A percentile compares a stretch with the other conserved stretches of the same genome.
Conservation (phyloP, 2,329 filamentous ascomycete genomes). For the Pseudocercospora fuligena region DNA sequence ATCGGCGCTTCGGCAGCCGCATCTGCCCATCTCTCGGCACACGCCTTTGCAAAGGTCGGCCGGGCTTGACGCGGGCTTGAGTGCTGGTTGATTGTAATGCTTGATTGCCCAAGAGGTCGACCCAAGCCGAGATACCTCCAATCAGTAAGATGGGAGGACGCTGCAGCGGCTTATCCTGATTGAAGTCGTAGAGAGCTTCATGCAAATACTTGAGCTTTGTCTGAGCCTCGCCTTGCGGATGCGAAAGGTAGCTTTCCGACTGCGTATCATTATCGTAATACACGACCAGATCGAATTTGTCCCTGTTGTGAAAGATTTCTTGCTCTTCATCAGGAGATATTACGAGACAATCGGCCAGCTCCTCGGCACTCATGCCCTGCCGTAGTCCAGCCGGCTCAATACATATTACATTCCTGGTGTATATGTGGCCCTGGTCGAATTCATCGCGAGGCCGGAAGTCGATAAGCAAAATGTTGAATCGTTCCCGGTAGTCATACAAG, state of each 20-base stretch:
- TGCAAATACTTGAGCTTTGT: conserved; percentile 71
- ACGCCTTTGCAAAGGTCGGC: conserved; percentile 57
- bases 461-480: conserved; percentile 75
- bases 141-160: conserved; percentile 75
- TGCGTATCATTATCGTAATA: conserved; percentile 79
- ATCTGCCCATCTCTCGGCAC: conserved; percentile 53
- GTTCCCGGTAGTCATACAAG: conserved; percentile 71
- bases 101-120: conserved; percentile 75
- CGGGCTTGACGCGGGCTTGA: conserved; percentile 53
- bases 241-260: conserved; percentile 62
- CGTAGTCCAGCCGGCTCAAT: conserved; percentile 81
- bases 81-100: conserved; percentile 65
- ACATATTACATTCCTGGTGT: conserved; percentile 81
- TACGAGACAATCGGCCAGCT: conserved; percentile 70
- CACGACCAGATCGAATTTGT: conserved; percentile 83
- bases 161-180: conserved; percentile 75
- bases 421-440: conserved; percentile 89
- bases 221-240: conserved; percentile 48
- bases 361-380: conserved; percentile 67
- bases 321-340: conserved; percentile 77
- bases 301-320: conserved; percentile 70
- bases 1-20: conserved; percentile 60
- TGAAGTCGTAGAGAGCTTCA: conserved; percentile 82
- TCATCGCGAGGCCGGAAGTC: conserved; percentile 80
- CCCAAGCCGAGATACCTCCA: conserved; percentile 87